Base-by-base conservation (phyloP, 441 rosid genomes). In the Mallotus repandus region DNA sequence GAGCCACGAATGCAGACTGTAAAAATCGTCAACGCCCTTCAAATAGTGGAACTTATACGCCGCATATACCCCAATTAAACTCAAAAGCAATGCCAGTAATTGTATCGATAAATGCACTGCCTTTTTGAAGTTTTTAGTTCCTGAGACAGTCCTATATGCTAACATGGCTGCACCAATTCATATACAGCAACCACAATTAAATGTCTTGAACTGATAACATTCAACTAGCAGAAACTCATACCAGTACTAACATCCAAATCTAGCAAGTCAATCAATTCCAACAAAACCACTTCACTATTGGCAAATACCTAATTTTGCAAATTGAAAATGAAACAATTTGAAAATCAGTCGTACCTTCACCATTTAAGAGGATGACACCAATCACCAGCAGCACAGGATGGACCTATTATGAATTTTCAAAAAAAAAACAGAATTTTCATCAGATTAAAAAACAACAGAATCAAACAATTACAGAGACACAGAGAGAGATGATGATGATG, bases 1-100 rank as follows among this genome's bases (percentile, higher is more conserved):
- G 71, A 91, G 85, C 98, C 98, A 93, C 0, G 98, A 93, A 84
- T 91, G 98, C 62, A 93, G 87, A 84, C 94, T 93, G 90, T 93
- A 93, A 81, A 93, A 93, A 69, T 93, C 86, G 15, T 89, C 97
- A 1, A 93, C 80, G 38, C 98, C 97, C 84, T 87, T 93, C 66
- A 91, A 93, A 52, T 79, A 84, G 85, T 93, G 98, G 84, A 93
- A 93, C 78, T 88, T 91, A 76, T 79, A 77, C 22, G 95, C 98
- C n/a, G 96, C 96, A 93, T 92, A 89, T 62, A 86, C 83, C 45
- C 98, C 98, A 7, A 89, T 74, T 1, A 83, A 11, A 75, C 98
- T 87, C 72, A 89, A 79, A 45, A 82, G 76, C 73, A 91, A 80
- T 8, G 91, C 96, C 14, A 84, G 25, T 71, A 84, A 80, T 73